phyloP scores from a whole-genome alignment of 495 filamentous ascomycete genomes.

The Penicillium waksmanii region DNA sequence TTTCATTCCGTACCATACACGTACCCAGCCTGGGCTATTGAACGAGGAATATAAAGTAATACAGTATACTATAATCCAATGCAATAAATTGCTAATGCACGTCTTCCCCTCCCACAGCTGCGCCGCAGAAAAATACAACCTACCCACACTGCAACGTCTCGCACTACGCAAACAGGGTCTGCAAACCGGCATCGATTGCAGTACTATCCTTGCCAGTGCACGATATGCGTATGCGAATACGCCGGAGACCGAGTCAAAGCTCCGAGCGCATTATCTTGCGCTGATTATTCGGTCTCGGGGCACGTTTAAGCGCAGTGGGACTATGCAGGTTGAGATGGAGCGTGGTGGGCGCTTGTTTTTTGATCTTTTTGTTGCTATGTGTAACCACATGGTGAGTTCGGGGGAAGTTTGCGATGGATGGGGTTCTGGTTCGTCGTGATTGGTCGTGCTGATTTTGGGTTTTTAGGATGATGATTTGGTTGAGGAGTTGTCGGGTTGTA shows the following conservation, averaged over 20 bases:
- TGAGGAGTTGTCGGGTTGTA: neutral
- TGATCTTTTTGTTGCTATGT: slow-evolving; percentile 90
- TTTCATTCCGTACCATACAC: no score
- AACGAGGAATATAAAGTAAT: no score
- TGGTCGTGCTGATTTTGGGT: neutral
- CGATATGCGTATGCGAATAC: slow-evolving; percentile 89
- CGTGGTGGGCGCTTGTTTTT: slow-evolving; percentile 85
- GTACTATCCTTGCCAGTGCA: slow-evolving; percentile 80
- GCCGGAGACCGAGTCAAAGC: slow-evolving; percentile 82
- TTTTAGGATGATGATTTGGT: slow-evolving; percentile 7
- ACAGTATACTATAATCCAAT: no score
- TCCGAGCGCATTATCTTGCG: slow-evolving; percentile 89
- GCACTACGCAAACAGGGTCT: slow-evolving; percentile 85
- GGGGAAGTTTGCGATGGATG: no score
- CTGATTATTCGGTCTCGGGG: slow-evolving; percentile 82
- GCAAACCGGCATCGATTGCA: slow-evolving; percentile 77
- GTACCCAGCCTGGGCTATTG: neutral
- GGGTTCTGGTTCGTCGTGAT: neutral
- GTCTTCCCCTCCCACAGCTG: slow-evolving; percentile 48
- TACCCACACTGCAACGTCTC: slow-evolving; percentile 81
- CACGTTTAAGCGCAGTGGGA: slow-evolving; percentile 91
- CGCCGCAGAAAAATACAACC: slow-evolving; percentile 76
- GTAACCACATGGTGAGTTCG: slow-evolving; percentile 81
- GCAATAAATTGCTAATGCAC: neutral
- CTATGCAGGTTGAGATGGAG: slow-evolving; percentile 97